Conservation (phyloP, 441 rosid genomes). For the Biscutella auriculata region DNA sequence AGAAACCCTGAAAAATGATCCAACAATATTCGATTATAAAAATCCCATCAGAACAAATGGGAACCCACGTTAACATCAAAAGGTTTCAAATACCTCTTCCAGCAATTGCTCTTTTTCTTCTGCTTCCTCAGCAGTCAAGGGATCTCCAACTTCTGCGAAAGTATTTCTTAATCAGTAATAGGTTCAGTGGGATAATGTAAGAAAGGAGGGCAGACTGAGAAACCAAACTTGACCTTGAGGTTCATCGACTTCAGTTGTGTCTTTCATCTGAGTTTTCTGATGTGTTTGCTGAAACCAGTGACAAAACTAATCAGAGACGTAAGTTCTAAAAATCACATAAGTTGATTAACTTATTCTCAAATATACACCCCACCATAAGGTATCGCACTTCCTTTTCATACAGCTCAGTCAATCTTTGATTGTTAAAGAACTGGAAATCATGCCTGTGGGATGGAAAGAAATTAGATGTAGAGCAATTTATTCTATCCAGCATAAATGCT, state of each 20-base stretch:
- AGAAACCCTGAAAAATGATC: conserved; percentile 55
- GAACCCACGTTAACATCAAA: conserved; percentile 8
- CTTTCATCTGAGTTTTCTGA: conserved; percentile 83
- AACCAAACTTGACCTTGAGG: conserved; percentile 50
- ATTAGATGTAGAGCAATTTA: neutral
- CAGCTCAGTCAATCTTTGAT: conserved; percentile 80
- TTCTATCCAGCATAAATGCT: neutral
- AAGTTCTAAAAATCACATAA: neutral
- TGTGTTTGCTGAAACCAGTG: conserved; percentile 57
- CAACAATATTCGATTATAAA: neutral
- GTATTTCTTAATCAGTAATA: conserved; percentile 18
- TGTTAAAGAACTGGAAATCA: conserved; percentile 95
- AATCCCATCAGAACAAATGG: neutral
- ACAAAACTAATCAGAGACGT: neutral
- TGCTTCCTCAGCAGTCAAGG: conserved; percentile 82
- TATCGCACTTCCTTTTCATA: conserved; percentile 95
- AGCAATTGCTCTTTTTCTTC: conserved; percentile 79
- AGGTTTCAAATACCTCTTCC: conserved; percentile 52
- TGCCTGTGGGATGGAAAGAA: conserved; percentile 46
- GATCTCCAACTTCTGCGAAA: conserved; percentile 63
- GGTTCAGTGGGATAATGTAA: neutral
- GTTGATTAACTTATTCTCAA: neutral
- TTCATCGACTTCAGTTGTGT: conserved; percentile 72
- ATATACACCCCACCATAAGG: conserved; percentile 40
- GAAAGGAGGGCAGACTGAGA: conserved; percentile 1